Percentiles rank a stretch among this genome's conserved stretches.
These are phyloP conservation scores for Eucalyptus pumila DNA, from an alignment of 345 rosid genomes.

Conservation along the genomic window DNA sequence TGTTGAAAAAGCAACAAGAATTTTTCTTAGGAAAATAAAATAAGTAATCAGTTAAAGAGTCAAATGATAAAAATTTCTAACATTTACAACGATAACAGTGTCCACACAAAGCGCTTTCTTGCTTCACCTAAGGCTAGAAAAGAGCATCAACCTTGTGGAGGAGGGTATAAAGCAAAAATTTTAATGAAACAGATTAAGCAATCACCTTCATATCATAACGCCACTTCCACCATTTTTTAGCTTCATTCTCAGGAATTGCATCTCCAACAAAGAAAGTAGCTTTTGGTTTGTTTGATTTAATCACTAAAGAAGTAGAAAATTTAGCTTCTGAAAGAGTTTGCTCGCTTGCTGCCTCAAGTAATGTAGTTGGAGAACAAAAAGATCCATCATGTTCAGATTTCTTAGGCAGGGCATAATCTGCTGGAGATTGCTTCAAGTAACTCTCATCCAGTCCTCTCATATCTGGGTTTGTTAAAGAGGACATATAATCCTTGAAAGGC, in stretches of 20 bases:
- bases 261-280: slow-evolving; percentile 44
- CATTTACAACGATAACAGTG: background rate
- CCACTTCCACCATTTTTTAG: slow-evolving; percentile 76
- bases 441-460: slow-evolving; percentile 5
- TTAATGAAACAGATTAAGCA: background rate
- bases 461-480: slow-evolving; percentile 3
- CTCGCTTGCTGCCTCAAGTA: slow-evolving; percentile 1
- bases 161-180: background rate
- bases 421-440: background rate
- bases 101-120: background rate
- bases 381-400: background rate
- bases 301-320: background rate
- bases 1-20: background rate
- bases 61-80: background rate
- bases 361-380: background rate
- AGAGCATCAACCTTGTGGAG: background rate
- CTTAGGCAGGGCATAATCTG: background rate
- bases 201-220: slow-evolving; percentile 82
- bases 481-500: slow-evolving; percentile 19
- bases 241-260: slow-evolving; percentile 58
- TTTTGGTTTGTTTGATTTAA: background rate
- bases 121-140: background rate
- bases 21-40: background rate
- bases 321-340: slow-evolving; percentile 12
- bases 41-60: background rate